Percentiles rank a stretch among this genome's conserved stretches.
These are phyloP conservation scores for Sarocladium kiliense DNA, from an alignment of 2,329 filamentous ascomycete species.

Conservation along the genomic window DNA sequence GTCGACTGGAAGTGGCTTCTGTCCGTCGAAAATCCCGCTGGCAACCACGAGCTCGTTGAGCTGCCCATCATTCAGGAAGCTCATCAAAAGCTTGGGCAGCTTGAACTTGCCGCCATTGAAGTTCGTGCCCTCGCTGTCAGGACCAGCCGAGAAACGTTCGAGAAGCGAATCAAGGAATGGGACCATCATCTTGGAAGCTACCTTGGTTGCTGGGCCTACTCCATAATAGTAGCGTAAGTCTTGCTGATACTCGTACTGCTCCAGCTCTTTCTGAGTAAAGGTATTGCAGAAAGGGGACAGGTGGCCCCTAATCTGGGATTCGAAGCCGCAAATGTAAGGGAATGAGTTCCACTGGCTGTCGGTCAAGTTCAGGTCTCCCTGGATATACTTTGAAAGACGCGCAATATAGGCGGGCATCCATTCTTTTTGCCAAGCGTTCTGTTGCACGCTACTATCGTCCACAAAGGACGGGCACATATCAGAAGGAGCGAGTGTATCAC, in stretches of 20 bases:
- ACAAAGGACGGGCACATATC: constrained; percentile 57
- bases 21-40: constrained; percentile 56
- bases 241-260: constrained; percentile 61
- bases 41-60: constrained; percentile 55
- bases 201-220: constrained; percentile 49
- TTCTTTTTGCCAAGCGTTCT: constrained; percentile 42
- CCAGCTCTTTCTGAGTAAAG: constrained; percentile 57
- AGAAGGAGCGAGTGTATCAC: constrained; percentile 59
- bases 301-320: constrained; percentile 59
- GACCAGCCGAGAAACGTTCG: constrained; percentile 45
- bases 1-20: constrained; percentile 42
- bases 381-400: constrained; percentile 48
- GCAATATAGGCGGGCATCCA: constrained; percentile 49
- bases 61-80: constrained; percentile 63
- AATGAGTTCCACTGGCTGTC: constrained; percentile 51
- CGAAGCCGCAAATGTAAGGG: constrained; percentile 67
- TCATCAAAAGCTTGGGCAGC: constrained; percentile 53
- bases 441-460: constrained; percentile 45
- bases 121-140: constrained; percentile 40
- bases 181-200: constrained; percentile 55
- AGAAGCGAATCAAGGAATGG: constrained; percentile 53
- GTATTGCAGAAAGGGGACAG: constrained; percentile 58
- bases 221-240: constrained; percentile 67
- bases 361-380: constrained; percentile 49
- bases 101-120: constrained; percentile 40